Evolutionary conservation across 345 rosid genomes (phyloP), one percentile per base, ranked within the genome.

Genomic region (Populus deltoides): DNA sequence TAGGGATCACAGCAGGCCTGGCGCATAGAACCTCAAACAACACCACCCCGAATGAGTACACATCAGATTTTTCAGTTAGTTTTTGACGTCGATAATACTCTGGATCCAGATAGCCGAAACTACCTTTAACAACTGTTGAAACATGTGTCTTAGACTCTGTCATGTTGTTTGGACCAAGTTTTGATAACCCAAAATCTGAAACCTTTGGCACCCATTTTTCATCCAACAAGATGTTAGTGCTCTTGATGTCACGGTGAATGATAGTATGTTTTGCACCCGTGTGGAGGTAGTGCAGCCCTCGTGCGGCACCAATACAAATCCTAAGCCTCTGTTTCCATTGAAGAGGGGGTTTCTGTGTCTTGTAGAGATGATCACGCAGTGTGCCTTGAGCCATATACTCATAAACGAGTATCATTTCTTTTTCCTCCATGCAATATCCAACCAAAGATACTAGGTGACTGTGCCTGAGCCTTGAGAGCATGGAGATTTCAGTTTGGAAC

Each of bases 31-130:
- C 80, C 80, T 86, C 79, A 17, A 86, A 79, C 18, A 83, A 13
- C 5, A 86, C 85, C 71, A 81, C 88, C 20, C 85, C 83, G 10
- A 86, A 83, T 17, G 86, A 81, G 70, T 75, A 81, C 18, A 75
- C 78, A 67, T 75, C 78, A 20, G 78, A 75, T 35, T 75, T 75
- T 33, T 49, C 72, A 17, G 78, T 75, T 43, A 75, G 72, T 35
- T 75, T 47, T 33, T 31, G 33, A 0, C 72, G 31, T 47, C 72
- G 63, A 25, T 31, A 66, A 18, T 75, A 41, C 59, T 78, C 76
- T 7, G 81, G 81, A 68, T 78, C 81, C 11, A 78, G 15, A 51
- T 78, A 78, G 0, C 81, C 76, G 36, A 78, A 59, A 25, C 66
- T 78, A 18, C 75, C 74, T 20, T 41, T 77, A 20, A 70, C 24